Conservation (phyloP, 176 grass and related monocot species). For the Triticum dicoccoides region DNA sequence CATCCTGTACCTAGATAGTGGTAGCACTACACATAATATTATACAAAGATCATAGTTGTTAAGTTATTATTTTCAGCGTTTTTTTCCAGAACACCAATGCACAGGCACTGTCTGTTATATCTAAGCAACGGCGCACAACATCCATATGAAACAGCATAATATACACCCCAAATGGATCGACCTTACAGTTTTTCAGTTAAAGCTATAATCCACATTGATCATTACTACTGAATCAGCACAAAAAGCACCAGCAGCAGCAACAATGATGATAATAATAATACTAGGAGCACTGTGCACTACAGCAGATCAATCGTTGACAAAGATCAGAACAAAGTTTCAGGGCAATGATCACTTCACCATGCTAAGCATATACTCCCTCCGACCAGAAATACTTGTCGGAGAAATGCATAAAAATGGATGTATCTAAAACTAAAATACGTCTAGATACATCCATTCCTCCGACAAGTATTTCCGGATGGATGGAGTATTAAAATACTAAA, state of each 20-base stretch:
- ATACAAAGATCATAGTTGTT: background rate
- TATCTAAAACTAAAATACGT: too few species aligned
- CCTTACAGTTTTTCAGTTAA: too few species aligned
- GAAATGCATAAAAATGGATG: too few species aligned
- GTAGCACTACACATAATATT: background rate
- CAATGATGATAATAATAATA: background rate
- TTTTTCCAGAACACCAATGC: background rate
- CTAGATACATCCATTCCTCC: too few species aligned
- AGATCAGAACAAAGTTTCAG: background rate
- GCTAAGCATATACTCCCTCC: too few species aligned
- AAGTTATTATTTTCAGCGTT: background rate
- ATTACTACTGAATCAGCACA: background rate
- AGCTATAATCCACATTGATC: too few species aligned
- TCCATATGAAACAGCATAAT: background rate
- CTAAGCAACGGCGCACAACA: background rate
- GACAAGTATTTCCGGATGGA: too few species aligned
- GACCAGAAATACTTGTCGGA: too few species aligned
- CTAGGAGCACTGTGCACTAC: background rate
- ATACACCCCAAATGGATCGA: background rate
- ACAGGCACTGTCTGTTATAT: background rate
- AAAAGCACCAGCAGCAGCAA: background rate
- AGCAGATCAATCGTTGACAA: background rate
- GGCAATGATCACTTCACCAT: conserved; percentile 4
- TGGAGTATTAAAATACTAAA: background rate
- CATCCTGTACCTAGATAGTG: background rate